Percentiles rank a stretch among this genome's conserved stretches.
These are phyloP conservation scores for Pilatotrama ljubarskyi DNA, from an alignment of 768 basidiomycete genomes.

Conservation along the genomic window DNA sequence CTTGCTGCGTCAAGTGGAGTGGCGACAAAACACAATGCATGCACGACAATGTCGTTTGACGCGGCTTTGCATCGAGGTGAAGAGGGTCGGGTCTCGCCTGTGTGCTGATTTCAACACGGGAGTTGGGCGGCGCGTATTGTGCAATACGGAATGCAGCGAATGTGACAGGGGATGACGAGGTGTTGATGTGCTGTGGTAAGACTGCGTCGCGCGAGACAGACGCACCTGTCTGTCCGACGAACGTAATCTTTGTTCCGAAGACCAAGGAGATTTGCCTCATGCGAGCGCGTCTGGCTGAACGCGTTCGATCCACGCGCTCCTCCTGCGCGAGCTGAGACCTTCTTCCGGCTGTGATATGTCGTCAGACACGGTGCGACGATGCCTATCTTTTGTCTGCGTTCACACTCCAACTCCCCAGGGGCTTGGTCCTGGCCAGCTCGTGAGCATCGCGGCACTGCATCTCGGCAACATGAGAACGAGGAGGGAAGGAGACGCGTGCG, in stretches of 20 bases:
- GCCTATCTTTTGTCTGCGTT: no score
- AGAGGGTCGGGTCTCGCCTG: no score
- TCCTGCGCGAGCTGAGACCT: background rate
- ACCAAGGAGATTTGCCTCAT: conserved; percentile 13
- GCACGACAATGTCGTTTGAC: background rate
- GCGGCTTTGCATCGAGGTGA: no score
- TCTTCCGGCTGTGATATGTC: background rate
- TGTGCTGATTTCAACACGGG: no score
- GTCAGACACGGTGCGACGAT: no score
- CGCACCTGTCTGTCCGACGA: conserved; percentile 1
- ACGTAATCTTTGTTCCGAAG: conserved; percentile 8
- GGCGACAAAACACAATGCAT: background rate
- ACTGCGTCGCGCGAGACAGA: background rate
- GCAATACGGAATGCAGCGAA: background rate
- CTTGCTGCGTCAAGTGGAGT: no score
- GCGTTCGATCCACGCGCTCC: background rate
- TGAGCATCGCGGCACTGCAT: conserved; percentile 9
- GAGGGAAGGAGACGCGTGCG: background rate
- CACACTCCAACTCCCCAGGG: background rate
- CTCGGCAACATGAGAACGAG: conserved; percentile 1
- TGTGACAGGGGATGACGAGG: conserved; percentile 10
- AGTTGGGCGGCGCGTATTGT: background rate
- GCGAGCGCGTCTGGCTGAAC: background rate
- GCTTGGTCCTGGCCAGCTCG: background rate
- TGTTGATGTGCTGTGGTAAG: background rate